Percentiles rank a stretch among this genome's conserved stretches.
Evolutionary conservation across 495 filamentous ascomycete genomes (phyloP).

Genomic region (Penicillium flavigenum): DNA sequence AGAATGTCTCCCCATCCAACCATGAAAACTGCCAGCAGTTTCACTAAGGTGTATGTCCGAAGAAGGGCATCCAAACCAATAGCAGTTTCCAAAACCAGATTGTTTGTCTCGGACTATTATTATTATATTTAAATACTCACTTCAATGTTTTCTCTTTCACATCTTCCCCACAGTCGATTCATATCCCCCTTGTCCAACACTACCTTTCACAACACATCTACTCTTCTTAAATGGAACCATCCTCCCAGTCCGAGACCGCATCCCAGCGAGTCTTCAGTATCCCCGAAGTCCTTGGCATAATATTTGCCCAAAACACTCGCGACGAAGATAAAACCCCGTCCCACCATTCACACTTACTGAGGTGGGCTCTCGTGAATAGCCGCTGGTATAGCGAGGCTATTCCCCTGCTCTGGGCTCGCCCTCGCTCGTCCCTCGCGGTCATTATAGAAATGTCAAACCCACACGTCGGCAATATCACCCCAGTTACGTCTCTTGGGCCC

Average conservation of each 20-base stretch:
- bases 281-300: not conserved
- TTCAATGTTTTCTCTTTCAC: not conserved
- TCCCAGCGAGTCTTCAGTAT: not conserved
- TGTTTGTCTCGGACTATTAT: not conserved
- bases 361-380: not conserved
- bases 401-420: not conserved
- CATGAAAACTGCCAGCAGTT: not conserved
- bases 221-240: not conserved
- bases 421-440: not conserved
- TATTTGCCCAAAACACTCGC: not conserved
- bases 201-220: not conserved
- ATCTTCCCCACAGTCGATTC: not conserved
- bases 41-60: not conserved
- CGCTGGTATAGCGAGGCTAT: slow-evolving; percentile 1
- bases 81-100: not conserved
- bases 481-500: not conserved
- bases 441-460: not conserved
- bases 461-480: slow-evolving; percentile 1
- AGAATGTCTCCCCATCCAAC: too few relatives aligned
- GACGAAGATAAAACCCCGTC: not conserved
- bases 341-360: not conserved
- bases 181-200: not conserved
- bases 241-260: not conserved
- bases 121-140: not conserved
- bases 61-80: not conserved